These are phyloP conservation scores for Salvia rosmarinus DNA, from an alignment of 257 asterid genomes.

Conservation along the genomic window DNA sequence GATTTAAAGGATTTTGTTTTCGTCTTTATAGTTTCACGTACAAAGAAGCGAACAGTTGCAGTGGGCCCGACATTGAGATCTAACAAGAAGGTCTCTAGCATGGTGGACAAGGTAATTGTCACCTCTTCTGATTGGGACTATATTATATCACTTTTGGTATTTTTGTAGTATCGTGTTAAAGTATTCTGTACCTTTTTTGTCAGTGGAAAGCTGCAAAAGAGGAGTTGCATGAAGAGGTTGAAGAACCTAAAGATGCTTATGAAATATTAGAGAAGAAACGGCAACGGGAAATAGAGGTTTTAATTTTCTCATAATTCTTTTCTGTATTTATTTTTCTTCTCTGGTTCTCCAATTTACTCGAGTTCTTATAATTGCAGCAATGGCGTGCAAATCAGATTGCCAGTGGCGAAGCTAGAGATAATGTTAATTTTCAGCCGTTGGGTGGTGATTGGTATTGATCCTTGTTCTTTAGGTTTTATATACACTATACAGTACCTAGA, in stretches of 20 bases:
- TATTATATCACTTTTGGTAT: constrained; percentile 7
- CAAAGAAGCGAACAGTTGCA: constrained; percentile 70
- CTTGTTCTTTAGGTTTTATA: constrained; percentile 23
- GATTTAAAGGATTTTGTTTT: constrained; percentile 13
- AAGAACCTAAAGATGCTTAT: constrained; percentile 74
- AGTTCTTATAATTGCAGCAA: constrained; percentile 52
- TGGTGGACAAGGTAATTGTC: constrained; percentile 89
- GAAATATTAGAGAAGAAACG: constrained; percentile 83
- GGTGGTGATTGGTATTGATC: constrained; percentile 93
- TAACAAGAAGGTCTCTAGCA: constrained; percentile 89
- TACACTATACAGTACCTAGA: constrained; percentile 9
- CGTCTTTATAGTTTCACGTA: constrained; percentile 58
- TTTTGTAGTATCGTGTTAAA: not conserved
- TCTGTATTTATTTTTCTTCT: not conserved
- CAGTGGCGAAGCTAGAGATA: constrained; percentile 86
- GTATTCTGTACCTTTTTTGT: constrained; percentile 5
- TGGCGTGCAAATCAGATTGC: constrained; percentile 94
- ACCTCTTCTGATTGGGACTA: not conserved
- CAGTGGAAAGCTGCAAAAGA: constrained; percentile 99
- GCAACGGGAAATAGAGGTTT: constrained; percentile 89
- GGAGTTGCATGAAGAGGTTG: constrained; percentile 85
- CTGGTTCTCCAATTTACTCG: constrained; percentile 4
- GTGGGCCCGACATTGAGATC: constrained; percentile 77
- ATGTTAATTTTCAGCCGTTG: constrained; percentile 96
- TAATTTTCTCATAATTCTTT: constrained; percentile 22